Base-by-base conservation (phyloP, 2,329 filamentous ascomycete species). In the Phialophora chinensis region DNA sequence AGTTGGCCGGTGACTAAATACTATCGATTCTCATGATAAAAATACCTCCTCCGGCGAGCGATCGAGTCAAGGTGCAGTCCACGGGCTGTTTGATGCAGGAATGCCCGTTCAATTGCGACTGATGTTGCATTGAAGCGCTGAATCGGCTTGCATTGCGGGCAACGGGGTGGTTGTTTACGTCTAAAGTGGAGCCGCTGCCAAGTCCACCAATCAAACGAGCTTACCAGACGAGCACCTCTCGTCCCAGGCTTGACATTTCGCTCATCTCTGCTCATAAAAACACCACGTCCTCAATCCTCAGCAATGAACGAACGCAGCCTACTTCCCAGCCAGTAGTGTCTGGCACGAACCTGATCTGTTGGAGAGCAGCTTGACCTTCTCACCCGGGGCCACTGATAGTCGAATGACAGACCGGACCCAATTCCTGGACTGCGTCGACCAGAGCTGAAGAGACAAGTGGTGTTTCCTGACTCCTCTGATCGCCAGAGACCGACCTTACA, bases 391-490 rank as follows among this genome's bases (percentile, higher is more conserved):
- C 23, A 17, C 49, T 10, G 11, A 4, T 33, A 23, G 20, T 27
- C 25, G 49, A 62, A 25, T 47, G 49, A 47, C 49, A 44, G n/a
- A 62, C 33, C n/a, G 35, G 23, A 33, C 60, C 50, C 12, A 56
- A 25, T 14, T 58, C 61, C n/a, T 57, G 52, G 27, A 42, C 54
- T 31, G 42, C n/a, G 7, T n/a, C 20, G 14, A 62, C 63, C 14
- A 57, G 8, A 20, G 29, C n/a, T 1, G 31, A 49, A 23, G 63
- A 66, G 20, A 58, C 42, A 6, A 35, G 14, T 12, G 35, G 29
- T 6, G 55, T 49, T 27, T 65, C 62, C 50, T 60, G n/a, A 23
- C 66, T 70, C 66, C 66, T 69, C 42, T 66, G 47, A 29, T 68
- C 60, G 47, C 54, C 35, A 2, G 55, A 62, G 12, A 70, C 66